Evolutionary conservation across 352 stramenopile genomes (phyloP), one percentile per base, ranked within the genome.

Genomic region (Plasmopara viticola): DNA sequence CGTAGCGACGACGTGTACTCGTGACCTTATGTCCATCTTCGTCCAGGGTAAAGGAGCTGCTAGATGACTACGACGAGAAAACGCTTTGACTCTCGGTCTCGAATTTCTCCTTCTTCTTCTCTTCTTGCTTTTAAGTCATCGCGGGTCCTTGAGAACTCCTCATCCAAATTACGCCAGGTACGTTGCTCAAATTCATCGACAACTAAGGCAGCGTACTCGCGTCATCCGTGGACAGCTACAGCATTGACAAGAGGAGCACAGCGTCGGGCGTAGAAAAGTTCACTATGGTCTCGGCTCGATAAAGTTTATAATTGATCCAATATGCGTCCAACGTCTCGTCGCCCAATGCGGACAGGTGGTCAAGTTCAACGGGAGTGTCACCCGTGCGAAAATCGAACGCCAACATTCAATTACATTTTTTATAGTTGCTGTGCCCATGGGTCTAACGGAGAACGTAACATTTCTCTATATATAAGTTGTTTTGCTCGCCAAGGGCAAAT

Each of bases 151-250:
- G 64, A 94, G 58, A 94, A 94, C 17, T 90, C 83, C 29, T 91
- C 83, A 43, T 86, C 69, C n/a, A 45, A 65, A 31, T 69, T 1
- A 74, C 55, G 9, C 58, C 56, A 15, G 74, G 57, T 48, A 84
- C 53, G 52, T 74, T 53, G 37, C 48, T 57, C 53, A 70, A 58
- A 29, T 38, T 64, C 51, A 77, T 56, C 33, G 60, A 62, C 60
- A 87, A 60, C 44, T 63, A 55, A n/a, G 71, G 62, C 49, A 89
- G 59, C 18, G 48, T 56, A 38, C 74, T 70, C 13, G 78, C 46
- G 61, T 94, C 78, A 74, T 88, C 87, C 64, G 91, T 76, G n/a
- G 83, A 90, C 60, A 90, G 64, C 68, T 94, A 80, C 31, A 94
- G 33, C 64, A 76, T 80, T 42, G 80, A 78, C 70, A 89, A 79